Percentiles rank a stretch among this genome's conserved stretches.
phyloP scores from a whole-genome alignment of 495 filamentous ascomycete genomes.

The Cryomyces antarcticus region DNA sequence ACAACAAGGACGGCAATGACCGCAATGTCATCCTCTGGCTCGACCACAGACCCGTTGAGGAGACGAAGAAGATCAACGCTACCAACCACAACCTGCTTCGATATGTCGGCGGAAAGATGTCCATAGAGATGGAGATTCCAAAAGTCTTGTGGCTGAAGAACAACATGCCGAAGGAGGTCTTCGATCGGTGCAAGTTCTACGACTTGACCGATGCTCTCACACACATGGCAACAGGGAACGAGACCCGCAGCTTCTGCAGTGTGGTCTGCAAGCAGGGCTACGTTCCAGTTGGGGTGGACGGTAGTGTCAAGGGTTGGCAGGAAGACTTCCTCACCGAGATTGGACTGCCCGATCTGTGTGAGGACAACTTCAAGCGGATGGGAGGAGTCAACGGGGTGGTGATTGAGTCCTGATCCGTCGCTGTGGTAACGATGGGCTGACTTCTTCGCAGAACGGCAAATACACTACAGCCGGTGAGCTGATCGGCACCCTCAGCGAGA shows the following conservation, averaged over 20 bases:
- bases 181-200: constrained; percentile 86
- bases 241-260: constrained; percentile 81
- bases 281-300: constrained; percentile 86
- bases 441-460: constrained; percentile 50
- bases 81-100: constrained; percentile 82
- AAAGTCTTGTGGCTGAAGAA: constrained; percentile 97
- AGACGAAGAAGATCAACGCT: constrained; percentile 78
- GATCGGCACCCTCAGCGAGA: constrained; percentile 65
- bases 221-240: constrained; percentile 83
- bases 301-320: constrained; percentile 96
- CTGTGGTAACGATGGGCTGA: constrained; percentile 3
- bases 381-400: constrained; percentile 89
- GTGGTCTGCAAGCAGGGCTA: constrained; percentile 91
- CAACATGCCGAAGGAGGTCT: constrained; percentile 84
- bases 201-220: constrained; percentile 87
- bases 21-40: constrained; percentile 86
- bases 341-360: constrained; percentile 57
- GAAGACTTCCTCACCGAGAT: constrained; percentile 76
- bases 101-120: constrained; percentile 94
- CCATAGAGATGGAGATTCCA: constrained; percentile 96
- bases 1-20: constrained; percentile 47
- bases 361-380: constrained; percentile 77
- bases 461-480: constrained; percentile 82
- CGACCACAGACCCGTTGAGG: constrained; percentile 73
- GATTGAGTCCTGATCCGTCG: constrained; percentile 16